These are phyloP conservation scores for Acanthamoeba quina DNA, from an alignment of 208 protist genomes.

Conservation along the genomic window DNA sequence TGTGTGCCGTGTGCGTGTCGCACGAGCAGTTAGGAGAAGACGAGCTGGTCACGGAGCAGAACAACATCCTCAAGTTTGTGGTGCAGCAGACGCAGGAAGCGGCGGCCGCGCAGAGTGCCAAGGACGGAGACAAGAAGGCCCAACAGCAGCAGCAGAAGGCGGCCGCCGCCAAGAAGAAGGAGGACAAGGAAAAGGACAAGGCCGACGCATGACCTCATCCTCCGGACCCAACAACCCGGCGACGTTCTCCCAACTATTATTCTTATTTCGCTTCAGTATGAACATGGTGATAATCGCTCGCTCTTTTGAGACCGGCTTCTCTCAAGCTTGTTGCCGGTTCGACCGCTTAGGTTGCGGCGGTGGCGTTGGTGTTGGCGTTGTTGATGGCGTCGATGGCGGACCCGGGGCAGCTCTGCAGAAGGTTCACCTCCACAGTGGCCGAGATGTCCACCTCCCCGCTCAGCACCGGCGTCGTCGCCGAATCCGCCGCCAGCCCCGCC, in stretches of 20 bases:
- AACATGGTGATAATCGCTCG: neutral
- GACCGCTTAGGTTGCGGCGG: neutral
- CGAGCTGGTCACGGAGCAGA: constrained; percentile 77
- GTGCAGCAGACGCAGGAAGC: constrained; percentile 41
- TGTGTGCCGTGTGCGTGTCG: neutral
- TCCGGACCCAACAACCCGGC: too few relatives aligned
- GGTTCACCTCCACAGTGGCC: constrained; percentile 27
- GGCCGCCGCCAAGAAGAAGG: constrained; percentile 5
- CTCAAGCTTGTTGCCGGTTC: neutral
- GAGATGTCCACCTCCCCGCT: constrained; percentile 6
- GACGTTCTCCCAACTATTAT: neutral
- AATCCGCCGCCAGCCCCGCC: neutral
- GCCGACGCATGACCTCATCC: neutral
- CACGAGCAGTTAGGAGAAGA: constrained; percentile 76
- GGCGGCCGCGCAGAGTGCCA: constrained; percentile 9
- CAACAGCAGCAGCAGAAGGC: constrained; percentile 5
- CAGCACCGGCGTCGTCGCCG: constrained; percentile 25
- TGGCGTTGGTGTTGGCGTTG: constrained; percentile 19
- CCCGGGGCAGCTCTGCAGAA: constrained; percentile 7
- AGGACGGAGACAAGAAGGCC: constrained; percentile 37
- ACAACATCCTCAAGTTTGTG: constrained; percentile 86
- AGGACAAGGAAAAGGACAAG: constrained; percentile 37
- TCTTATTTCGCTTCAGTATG: neutral
- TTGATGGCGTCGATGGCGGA: constrained; percentile 58
- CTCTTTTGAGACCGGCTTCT: neutral